Evolutionary conservation across 1,284 basidiomycete genomes (phyloP).

Genomic region (Stereum hirsutum): DNA sequence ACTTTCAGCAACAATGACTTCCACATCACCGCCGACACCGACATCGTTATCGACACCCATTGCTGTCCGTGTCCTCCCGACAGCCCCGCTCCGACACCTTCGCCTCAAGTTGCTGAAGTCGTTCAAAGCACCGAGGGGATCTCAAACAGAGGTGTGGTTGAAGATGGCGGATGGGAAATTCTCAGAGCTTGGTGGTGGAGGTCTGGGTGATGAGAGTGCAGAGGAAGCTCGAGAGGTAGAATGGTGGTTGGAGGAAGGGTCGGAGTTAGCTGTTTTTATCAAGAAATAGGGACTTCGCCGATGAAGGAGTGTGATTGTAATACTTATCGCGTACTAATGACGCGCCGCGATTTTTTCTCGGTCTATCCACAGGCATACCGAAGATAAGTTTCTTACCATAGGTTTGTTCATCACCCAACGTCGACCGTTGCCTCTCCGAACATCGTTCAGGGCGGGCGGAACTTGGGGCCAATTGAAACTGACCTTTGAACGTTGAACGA

Average conservation of each 20-base stretch:
- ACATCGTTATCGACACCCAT: conserved; percentile 7
- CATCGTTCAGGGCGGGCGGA: no score
- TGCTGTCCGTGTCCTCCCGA: conserved; percentile 47
- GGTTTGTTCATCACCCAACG: no score
- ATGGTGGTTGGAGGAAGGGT: conserved; percentile 61
- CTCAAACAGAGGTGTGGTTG: conserved; percentile 38
- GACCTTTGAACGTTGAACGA: no score
- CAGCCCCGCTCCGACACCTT: conserved; percentile 52
- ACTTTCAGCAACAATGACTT: conserved; percentile 23
- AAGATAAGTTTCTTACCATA: no score
- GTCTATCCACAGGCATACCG: no score
- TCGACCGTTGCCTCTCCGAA: no score
- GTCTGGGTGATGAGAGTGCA: conserved; percentile 14
- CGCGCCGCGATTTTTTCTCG: no score
- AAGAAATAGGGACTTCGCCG: neutral
- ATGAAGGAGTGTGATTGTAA: no score
- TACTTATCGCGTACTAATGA: no score
- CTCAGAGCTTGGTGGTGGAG: conserved; percentile 29
- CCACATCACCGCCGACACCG: conserved; percentile 11
- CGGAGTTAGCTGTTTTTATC: neutral
- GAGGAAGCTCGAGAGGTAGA: conserved; percentile 43
- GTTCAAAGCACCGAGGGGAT: conserved; percentile 19
- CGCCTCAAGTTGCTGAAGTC: conserved; percentile 25
- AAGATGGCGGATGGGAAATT: conserved; percentile 38
- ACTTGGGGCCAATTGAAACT: no score